A percentile compares a stretch with the other conserved stretches of the same genome.
Conservation (phyloP, 2,329 filamentous ascomycete genomes). For the Fusarium avenaceum region DNA sequence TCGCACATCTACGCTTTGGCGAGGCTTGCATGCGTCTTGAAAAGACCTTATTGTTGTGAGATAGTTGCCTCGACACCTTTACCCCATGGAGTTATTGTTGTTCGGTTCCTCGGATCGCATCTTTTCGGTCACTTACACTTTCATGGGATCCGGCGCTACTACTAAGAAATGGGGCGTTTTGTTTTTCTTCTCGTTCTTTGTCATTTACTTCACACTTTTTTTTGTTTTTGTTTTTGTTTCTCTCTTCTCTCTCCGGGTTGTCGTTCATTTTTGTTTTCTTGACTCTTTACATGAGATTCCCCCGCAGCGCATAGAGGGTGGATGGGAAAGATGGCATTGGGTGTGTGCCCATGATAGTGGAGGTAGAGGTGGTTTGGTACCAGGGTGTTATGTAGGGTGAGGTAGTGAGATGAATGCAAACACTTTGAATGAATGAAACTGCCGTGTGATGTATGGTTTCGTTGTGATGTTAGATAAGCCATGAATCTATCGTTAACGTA, state of each 20-base stretch:
- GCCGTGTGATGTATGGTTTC: neutral
- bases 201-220: constrained; percentile 20
- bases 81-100: constrained; percentile 26
- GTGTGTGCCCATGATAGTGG: constrained; percentile 39
- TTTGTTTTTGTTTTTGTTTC: constrained; percentile 2
- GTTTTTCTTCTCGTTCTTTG: constrained; percentile 30
- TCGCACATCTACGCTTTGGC: constrained; percentile 3
- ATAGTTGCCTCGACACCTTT: constrained; percentile 13
- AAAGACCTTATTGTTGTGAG: constrained; percentile 4
- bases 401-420: constrained; percentile 48
- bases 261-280: constrained; percentile 24
- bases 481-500: neutral
- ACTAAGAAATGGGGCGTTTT: constrained; percentile 46
- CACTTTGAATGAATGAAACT: constrained; percentile 38
- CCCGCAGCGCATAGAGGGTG: constrained; percentile 27
- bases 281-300: constrained; percentile 16
- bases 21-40: neutral
- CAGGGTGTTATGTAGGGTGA: constrained; percentile 40
- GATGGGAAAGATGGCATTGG: constrained; percentile 27
- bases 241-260: constrained; percentile 27
- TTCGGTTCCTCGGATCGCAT: constrained; percentile 39
- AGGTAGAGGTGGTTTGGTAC: constrained; percentile 32
- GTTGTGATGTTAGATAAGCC: neutral
- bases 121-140: constrained; percentile 35
- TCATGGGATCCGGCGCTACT: constrained; percentile 50